These are phyloP conservation scores for Cicer chorassanicum DNA, from an alignment of 306 rosid genomes.

Conservation along the genomic window DNA sequence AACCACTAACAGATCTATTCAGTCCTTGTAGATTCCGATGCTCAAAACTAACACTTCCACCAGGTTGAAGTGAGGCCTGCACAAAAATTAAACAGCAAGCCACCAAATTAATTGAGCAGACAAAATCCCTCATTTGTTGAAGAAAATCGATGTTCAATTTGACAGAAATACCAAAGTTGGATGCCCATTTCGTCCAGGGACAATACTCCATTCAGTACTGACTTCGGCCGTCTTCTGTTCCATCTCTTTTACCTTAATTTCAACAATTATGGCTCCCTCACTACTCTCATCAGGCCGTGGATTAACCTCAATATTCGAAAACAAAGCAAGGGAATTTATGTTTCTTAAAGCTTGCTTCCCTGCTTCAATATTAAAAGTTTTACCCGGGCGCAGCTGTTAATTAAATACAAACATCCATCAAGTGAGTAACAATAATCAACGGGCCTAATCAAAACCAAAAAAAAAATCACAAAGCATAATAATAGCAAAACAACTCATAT, in stretches of 20 bases:
- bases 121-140: background rate
- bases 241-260: constrained; percentile 85
- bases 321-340: constrained; percentile 83
- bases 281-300: constrained; percentile 93
- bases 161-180: constrained; percentile 78
- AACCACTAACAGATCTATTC: constrained; percentile 82
- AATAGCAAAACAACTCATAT: constrained; percentile 12
- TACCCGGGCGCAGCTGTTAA: constrained; percentile 79
- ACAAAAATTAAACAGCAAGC: constrained; percentile 40
- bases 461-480: constrained; percentile 19
- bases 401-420: constrained; percentile 49
- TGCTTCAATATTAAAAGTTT: constrained; percentile 88
- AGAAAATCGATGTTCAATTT: constrained; percentile 1
- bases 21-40: constrained; percentile 85
- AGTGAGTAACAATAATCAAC: constrained; percentile 24
- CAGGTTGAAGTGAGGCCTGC: constrained; percentile 98
- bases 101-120: constrained; percentile 33
- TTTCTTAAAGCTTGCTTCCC: constrained; percentile 97
- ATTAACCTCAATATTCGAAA: constrained; percentile 96
- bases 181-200: constrained; percentile 93
- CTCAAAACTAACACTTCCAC: constrained; percentile 87
- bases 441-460: constrained; percentile 5
- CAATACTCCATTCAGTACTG: constrained; percentile 94
- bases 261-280: constrained; percentile 94
- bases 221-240: constrained; percentile 97